phyloP scores from a whole-genome alignment of 139 green algal species.

The Chlorella vulgaris region DNA sequence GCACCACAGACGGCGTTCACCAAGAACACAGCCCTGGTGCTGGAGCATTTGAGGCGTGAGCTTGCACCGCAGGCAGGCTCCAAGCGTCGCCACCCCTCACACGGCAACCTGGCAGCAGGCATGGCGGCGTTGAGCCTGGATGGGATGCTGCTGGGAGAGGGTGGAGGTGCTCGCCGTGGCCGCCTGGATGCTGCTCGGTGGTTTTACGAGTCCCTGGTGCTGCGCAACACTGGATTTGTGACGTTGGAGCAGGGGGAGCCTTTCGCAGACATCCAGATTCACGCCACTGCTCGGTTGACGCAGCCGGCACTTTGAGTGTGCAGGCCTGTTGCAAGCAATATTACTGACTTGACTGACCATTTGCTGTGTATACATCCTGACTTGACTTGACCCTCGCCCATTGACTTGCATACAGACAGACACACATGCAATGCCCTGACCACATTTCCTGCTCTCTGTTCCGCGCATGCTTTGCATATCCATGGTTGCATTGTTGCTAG shows the following conservation, averaged over 20 bases:
- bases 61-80: conserved; percentile 32
- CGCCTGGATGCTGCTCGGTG: conserved; percentile 20
- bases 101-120: conserved; percentile 4
- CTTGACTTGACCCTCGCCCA: too few relatives aligned
- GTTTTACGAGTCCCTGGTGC: conserved; percentile 77
- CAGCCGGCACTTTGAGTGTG: too few relatives aligned
- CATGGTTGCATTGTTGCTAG: too few relatives aligned
- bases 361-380: too few relatives aligned
- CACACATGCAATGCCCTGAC: too few relatives aligned
- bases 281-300: too few relatives aligned
- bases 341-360: too few relatives aligned
- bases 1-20: conserved; percentile 41
- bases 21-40: conserved; percentile 26
- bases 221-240: conserved; percentile 61
- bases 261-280: conserved; percentile 63
- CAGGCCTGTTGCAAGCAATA: too few relatives aligned
- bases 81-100: conserved; percentile 35
- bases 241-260: conserved; percentile 60
- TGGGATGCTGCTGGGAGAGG: conserved; percentile 3
- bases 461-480: too few relatives aligned
- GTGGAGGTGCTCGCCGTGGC: neutral
- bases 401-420: too few relatives aligned
- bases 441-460: too few relatives aligned
- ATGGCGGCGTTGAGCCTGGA: neutral
- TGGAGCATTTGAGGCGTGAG: conserved; percentile 32